phyloP scores from a whole-genome alignment of 2,329 filamentous ascomycete species.

The Beauveria caledonica region DNA sequence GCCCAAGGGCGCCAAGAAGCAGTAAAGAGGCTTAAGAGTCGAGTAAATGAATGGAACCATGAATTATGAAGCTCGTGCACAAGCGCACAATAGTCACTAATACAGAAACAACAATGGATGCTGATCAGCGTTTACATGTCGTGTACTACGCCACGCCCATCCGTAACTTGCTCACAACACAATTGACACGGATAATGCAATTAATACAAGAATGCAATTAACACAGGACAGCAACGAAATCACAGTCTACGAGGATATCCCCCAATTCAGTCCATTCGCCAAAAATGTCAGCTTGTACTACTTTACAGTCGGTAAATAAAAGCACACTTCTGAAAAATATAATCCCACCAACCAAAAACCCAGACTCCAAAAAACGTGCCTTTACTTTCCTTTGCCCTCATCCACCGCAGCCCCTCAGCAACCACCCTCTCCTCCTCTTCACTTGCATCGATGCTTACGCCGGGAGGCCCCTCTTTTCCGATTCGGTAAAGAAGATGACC shows the following conservation, averaged over 20 bases:
- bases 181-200: no score
- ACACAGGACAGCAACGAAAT: no score
- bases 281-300: not conserved
- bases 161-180: no score
- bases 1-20: conserved; percentile 16
- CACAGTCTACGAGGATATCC: no score
- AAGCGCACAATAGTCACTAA: not conserved
- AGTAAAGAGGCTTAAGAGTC: not conserved
- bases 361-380: not conserved
- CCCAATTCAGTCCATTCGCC: not conserved
- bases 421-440: not conserved
- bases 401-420: not conserved
- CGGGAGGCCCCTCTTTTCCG: conserved; percentile 80
- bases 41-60: not conserved
- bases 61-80: not conserved
- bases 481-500: conserved; percentile 96
- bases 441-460: conserved; percentile 32
- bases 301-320: not conserved
- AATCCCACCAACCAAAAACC: not conserved
- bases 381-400: not conserved
- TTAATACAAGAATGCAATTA: no score
- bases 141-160: not conserved
- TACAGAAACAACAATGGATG: not conserved
- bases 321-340: not conserved
- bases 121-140: not conserved